Conservation (phyloP, 2,329 filamentous ascomycete species). For the Whalleya microplaca region DNA sequence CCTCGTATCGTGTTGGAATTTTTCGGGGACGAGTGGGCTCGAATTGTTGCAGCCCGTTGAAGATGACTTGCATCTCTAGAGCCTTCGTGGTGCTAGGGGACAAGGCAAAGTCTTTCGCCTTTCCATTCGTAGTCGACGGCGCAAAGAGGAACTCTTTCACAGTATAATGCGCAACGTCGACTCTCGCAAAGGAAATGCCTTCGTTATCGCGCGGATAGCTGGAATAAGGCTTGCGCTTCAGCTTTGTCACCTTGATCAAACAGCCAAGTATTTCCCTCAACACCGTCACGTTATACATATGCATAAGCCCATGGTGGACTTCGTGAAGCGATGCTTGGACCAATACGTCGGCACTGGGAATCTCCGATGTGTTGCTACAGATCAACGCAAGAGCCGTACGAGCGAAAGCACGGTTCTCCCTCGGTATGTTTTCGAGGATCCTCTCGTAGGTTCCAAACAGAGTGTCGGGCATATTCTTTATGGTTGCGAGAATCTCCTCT, state of each 20-base stretch:
- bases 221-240: constrained; percentile 7
- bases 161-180: constrained; percentile 32
- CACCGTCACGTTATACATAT: constrained; percentile 15
- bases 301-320: constrained; percentile 23
- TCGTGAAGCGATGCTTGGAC: constrained; percentile 30
- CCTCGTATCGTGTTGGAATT: constrained; percentile 14
- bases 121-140: constrained; percentile 10
- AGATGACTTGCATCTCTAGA: constrained; percentile 21
- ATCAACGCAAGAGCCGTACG: constrained; percentile 33
- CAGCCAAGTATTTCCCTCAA: constrained; percentile 30
- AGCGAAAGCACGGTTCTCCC: constrained; percentile 25
- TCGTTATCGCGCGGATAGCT: constrained; percentile 20
- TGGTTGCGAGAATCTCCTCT: constrained; percentile 10
- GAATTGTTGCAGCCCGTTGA: constrained; percentile 21
- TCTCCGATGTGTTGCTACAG: constrained; percentile 29
- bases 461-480: constrained; percentile 24
- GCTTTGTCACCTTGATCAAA: constrained; percentile 24
- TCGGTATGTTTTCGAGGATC: constrained; percentile 27
- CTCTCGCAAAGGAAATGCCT: constrained; percentile 13
- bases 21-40: neutral
- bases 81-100: constrained; percentile 11
- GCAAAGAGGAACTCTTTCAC: constrained; percentile 34
- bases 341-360: constrained; percentile 30
- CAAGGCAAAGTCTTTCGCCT: constrained; percentile 29
- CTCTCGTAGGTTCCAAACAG: constrained; percentile 34